A percentile compares a stretch with the other conserved stretches of the same genome.
phyloP scores from a whole-genome alignment of 148 eudicot genomes.

The Nepenthes gracilis region DNA sequence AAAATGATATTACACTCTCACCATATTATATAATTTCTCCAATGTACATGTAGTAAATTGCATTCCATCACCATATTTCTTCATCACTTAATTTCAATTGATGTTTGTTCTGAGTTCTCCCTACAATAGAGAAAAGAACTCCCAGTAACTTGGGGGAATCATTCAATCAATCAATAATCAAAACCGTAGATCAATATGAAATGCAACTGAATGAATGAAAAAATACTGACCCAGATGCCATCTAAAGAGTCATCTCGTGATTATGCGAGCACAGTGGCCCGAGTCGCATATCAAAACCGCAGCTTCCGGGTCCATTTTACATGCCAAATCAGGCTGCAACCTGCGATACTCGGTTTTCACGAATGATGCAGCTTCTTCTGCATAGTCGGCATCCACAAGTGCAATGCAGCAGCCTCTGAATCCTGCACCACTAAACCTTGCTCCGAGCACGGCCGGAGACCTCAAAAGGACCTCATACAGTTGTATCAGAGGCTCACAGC shows the following conservation, averaged over 20 bases:
- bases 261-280: conserved; percentile 64
- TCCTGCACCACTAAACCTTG: conserved; percentile 97
- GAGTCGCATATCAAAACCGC: conserved; percentile 70
- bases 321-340: conserved; percentile 57
- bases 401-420: conserved; percentile 96
- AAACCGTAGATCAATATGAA: too few species aligned
- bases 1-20: too few species aligned
- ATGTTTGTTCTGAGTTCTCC: too few species aligned
- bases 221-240: not conserved
- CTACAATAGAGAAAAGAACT: too few species aligned
- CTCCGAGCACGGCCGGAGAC: conserved; percentile 82
- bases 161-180: too few species aligned
- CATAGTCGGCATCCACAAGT: conserved; percentile 54
- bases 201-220: not conserved
- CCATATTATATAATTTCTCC: too few species aligned
- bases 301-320: conserved; percentile 35
- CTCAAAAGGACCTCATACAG: conserved; percentile 64
- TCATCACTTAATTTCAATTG: too few species aligned
- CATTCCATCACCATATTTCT: too few species aligned
- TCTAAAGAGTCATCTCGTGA: conserved; percentile 13
- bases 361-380: conserved; percentile 52
- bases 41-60: too few species aligned
- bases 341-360: conserved; percentile 51
- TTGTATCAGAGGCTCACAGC: conserved; percentile 83
- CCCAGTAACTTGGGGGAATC: too few species aligned